These are phyloP conservation scores for Talinum fruticosum DNA, from an alignment of 148 eudicot species.

Conservation along the genomic window DNA sequence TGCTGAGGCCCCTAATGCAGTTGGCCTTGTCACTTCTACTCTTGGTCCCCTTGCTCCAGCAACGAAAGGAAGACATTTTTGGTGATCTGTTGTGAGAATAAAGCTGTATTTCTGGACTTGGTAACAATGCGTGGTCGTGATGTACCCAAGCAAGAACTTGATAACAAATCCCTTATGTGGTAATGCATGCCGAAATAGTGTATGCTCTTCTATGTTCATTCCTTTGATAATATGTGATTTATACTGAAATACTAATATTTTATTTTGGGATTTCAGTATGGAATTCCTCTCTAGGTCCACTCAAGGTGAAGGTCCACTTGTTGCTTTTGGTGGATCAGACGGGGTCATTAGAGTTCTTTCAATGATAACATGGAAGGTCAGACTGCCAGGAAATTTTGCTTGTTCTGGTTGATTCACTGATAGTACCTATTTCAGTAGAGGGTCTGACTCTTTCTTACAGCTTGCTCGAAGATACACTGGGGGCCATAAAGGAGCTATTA, in stretches of 20 bases:
- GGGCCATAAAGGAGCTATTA: conserved; percentile 93
- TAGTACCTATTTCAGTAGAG: conserved; percentile 6
- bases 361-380: conserved; percentile 97
- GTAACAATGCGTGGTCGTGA: conserved; percentile 99
- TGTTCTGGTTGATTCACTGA: conserved; percentile 7
- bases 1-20: conserved; percentile 89
- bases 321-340: conserved; percentile 98
- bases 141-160: conserved; percentile 96
- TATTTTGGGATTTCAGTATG: conserved; percentile 58
- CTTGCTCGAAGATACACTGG: conserved; percentile 98
- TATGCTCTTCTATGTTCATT: neutral
- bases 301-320: conserved; percentile 84
- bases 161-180: conserved; percentile 91
- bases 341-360: conserved; percentile 98
- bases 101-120: conserved; percentile 88
- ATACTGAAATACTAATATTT: neutral
- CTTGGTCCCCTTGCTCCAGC: conserved; percentile 80
- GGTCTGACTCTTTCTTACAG: conserved; percentile 43
- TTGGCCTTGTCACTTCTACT: conserved; percentile 64
- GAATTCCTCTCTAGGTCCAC: conserved; percentile 76
- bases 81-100: conserved; percentile 95
- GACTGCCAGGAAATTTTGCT: conserved; percentile 17
- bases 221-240: neutral
- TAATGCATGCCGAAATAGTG: conserved; percentile 25
- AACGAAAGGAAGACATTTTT: conserved; percentile 95